Percentiles rank a stretch among this genome's conserved stretches.
These are phyloP conservation scores for Talaromyces albobiverticillius DNA, from an alignment of 2,329 filamentous ascomycete species.

Conservation along the genomic window DNA sequence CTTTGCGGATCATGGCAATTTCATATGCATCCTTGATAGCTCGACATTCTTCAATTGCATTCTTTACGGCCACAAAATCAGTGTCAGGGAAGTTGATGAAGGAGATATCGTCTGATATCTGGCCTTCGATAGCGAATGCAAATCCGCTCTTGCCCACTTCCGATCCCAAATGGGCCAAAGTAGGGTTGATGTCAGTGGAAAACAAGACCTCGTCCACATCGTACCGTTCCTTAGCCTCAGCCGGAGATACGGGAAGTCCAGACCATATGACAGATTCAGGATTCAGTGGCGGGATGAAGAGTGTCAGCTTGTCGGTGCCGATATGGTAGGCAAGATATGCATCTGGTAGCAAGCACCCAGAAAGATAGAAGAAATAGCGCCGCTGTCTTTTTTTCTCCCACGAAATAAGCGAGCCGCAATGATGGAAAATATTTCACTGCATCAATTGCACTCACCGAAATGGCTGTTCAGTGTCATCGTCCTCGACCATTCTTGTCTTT, in stretches of 20 bases:
- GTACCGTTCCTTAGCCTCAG: slow-evolving; percentile 73
- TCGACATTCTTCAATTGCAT: slow-evolving; percentile 75
- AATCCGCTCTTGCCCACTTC: slow-evolving; percentile 43
- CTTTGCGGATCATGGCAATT: slow-evolving; percentile 73
- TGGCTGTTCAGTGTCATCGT: slow-evolving; percentile 78
- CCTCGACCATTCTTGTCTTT: slow-evolving; percentile 76
- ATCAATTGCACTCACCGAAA: slow-evolving; percentile 60
- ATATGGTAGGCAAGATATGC: slow-evolving; percentile 80
- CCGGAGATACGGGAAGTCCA: slow-evolving; percentile 73
- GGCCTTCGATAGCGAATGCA: slow-evolving; percentile 74
- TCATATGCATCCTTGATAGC: slow-evolving; percentile 86
- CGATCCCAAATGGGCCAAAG: slow-evolving; percentile 53
- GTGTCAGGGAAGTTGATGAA: slow-evolving; percentile 68
- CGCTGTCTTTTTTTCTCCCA: slow-evolving; percentile 72
- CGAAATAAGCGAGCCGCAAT: too few relatives aligned
- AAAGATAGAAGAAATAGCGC: slow-evolving; percentile 91
- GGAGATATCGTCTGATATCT: slow-evolving; percentile 68
- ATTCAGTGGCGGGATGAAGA: slow-evolving; percentile 87
- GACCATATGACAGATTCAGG: slow-evolving; percentile 92
- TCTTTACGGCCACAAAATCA: slow-evolving; percentile 59
- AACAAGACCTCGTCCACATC: slow-evolving; percentile 77
- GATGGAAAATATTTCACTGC: too few relatives aligned
- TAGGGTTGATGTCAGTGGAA: slow-evolving; percentile 71
- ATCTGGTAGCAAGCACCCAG: slow-evolving; percentile 78
- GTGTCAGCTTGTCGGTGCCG: slow-evolving; percentile 65